Evolutionary conservation across 1,139 yeast genomes (phyloP).

Genomic region (Debaryomyces udenii): DNA sequence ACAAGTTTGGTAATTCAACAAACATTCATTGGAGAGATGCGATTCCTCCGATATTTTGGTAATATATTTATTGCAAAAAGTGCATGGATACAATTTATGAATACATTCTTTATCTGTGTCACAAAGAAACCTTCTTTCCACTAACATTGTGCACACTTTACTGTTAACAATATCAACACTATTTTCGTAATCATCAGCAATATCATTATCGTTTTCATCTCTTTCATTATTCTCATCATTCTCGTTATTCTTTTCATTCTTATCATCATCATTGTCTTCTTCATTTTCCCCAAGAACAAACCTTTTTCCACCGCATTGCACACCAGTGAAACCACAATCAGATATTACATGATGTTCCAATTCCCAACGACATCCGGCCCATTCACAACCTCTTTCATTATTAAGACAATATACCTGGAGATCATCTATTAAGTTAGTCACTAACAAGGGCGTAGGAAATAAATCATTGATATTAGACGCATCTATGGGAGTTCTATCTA

Average conservation of each 20-base stretch:
- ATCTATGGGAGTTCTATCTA: conserved; percentile 59
- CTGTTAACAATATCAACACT: conserved; percentile 10
- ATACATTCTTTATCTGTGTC: conserved; percentile 26
- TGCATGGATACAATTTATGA: conserved; percentile 42
- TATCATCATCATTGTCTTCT: conserved; percentile 7
- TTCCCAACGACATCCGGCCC: conserved; percentile 65
- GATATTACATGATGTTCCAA: conserved; percentile 52
- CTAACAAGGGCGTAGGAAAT: conserved; percentile 62
- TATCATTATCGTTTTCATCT: conserved; percentile 7
- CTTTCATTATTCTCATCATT: conserved; percentile 3
- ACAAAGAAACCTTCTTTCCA: conserved; percentile 26
- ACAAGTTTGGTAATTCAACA: conserved; percentile 42
- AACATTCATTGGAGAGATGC: conserved; percentile 47
- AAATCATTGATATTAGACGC: conserved; percentile 44
- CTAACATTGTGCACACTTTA: conserved; percentile 20
- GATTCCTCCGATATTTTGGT: conserved; percentile 30
- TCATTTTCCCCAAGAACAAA: conserved; percentile 11
- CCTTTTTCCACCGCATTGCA: conserved; percentile 42
- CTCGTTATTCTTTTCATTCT: background rate
- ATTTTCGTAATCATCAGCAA: conserved; percentile 7
- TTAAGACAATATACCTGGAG: conserved; percentile 60
- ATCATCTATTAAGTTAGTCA: conserved; percentile 65
- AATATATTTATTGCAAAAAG: conserved; percentile 40
- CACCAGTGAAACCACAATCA: conserved; percentile 57
- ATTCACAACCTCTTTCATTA: conserved; percentile 55